phyloP scores from a whole-genome alignment of 208 protist genomes.

The Acanthamoeba lugdunensis region DNA sequence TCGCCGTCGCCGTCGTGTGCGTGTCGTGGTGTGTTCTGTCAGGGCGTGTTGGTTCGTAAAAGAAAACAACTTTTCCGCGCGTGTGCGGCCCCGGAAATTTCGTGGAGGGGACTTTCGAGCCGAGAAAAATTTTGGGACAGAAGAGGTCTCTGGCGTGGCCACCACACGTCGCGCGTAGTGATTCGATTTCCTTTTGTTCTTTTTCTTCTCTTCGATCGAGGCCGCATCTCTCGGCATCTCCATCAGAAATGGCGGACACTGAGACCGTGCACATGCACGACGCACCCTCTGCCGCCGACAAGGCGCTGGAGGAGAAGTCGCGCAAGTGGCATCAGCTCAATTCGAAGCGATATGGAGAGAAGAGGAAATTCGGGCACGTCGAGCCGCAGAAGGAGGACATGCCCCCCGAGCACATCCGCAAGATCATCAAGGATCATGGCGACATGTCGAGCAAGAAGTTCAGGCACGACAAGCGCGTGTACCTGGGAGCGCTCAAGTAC shows the following conservation, averaged over 20 bases:
- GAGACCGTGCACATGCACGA: conserved; percentile 51
- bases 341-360: conserved; percentile 90
- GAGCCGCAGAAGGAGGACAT: conserved; percentile 92
- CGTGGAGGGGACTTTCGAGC: background rate
- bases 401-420: conserved; percentile 98
- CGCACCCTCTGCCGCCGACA: background rate
- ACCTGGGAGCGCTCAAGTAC: conserved; percentile 98
- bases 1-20: too few species aligned
- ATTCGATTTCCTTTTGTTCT: background rate
- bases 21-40: background rate
- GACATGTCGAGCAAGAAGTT: conserved; percentile 98
- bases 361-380: conserved; percentile 91
- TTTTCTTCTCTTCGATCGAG: background rate
- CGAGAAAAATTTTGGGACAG: conserved; percentile 50
- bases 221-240: background rate
- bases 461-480: conserved; percentile 98
- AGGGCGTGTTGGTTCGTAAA: background rate
- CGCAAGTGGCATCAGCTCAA: conserved; percentile 92
- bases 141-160: background rate
- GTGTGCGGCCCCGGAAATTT: conserved; percentile 2
- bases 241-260: conserved; percentile 2
- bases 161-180: background rate
- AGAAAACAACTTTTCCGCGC: background rate
- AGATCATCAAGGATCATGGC: conserved; percentile 99
- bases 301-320: conserved; percentile 73